A percentile compares a stretch with the other conserved stretches of the same genome.
Conservation (phyloP, 495 filamentous ascomycete genomes). For the Sabuloglossum arenarium region DNA sequence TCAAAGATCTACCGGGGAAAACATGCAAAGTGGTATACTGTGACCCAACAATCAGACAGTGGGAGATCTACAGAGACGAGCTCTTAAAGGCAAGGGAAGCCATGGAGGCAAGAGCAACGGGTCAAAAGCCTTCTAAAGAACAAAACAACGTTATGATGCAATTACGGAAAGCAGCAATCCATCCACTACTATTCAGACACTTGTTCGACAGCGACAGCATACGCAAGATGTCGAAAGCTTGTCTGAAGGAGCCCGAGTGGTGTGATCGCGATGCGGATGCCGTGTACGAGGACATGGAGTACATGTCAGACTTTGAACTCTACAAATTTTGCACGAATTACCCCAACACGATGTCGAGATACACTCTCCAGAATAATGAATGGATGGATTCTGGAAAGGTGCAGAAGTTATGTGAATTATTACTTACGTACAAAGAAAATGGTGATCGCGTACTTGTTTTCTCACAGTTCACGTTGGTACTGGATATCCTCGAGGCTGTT, state of each 20-base stretch:
- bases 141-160: slow-evolving; percentile 66
- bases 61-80: slow-evolving; percentile 46
- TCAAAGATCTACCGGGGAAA: slow-evolving; percentile 72
- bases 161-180: slow-evolving; percentile 79
- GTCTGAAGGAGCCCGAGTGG: slow-evolving; percentile 43
- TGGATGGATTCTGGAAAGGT: slow-evolving; percentile 95
- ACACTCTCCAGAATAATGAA: slow-evolving; percentile 46
- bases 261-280: slow-evolving; percentile 36
- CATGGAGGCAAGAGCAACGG: slow-evolving; percentile 33
- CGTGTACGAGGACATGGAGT: slow-evolving; percentile 49
- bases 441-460: slow-evolving; percentile 81
- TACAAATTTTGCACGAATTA: slow-evolving; percentile 58
- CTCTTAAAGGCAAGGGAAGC: slow-evolving; percentile 31
- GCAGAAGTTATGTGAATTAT: slow-evolving; percentile 47
- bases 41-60: slow-evolving; percentile 47
- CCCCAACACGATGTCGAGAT: slow-evolving; percentile 43
- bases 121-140: slow-evolving; percentile 33
- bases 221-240: slow-evolving; percentile 53
- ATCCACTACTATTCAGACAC: slow-evolving; percentile 68
- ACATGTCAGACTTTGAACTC: slow-evolving; percentile 64
- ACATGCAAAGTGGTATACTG: slow-evolving; percentile 57
- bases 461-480: slow-evolving; percentile 76
- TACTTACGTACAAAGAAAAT: slow-evolving; percentile 49
- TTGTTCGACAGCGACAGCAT: slow-evolving; percentile 56
- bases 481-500: slow-evolving; percentile 73